These are phyloP conservation scores for Staphylotrichum tortipilum DNA, from an alignment of 495 filamentous ascomycete species.

Conservation along the genomic window DNA sequence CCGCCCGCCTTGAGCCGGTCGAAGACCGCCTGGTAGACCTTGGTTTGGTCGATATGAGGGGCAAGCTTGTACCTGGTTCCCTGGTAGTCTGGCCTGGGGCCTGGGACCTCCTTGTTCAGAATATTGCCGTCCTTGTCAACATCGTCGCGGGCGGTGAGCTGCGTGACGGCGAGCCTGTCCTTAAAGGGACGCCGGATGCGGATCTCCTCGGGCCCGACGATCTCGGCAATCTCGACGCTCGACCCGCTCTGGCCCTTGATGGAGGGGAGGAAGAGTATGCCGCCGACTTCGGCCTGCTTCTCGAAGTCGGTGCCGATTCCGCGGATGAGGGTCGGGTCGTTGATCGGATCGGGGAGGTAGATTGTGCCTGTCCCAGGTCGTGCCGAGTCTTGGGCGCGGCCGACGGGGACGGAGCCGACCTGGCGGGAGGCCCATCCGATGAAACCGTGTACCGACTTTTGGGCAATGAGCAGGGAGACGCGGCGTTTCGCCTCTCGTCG, in stretches of 20 bases:
- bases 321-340: conserved; percentile 74
- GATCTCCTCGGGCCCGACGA: conserved; percentile 72
- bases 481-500: conserved; percentile 77
- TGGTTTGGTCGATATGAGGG: conserved; percentile 87
- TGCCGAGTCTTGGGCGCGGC: conserved; percentile 78
- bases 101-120: conserved; percentile 40
- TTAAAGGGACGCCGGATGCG: conserved; percentile 80
- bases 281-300: conserved; percentile 63
- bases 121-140: conserved; percentile 50
- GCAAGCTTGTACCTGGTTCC: conserved; percentile 80
- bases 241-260: conserved; percentile 66
- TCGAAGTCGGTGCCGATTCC: conserved; percentile 82
- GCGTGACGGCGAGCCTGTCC: conserved; percentile 55
- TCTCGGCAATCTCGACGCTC: conserved; percentile 70
- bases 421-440: conserved; percentile 73
- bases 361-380: conserved; percentile 71
- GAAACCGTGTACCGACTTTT: conserved; percentile 85
- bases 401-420: conserved; percentile 81
- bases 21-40: conserved; percentile 92
- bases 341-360: conserved; percentile 82
- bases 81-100: conserved; percentile 52
- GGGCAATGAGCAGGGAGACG: conserved; percentile 84
- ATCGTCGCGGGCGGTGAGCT: conserved; percentile 72
- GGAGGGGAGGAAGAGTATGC: conserved; percentile 76
- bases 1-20: conserved; percentile 68